Evolutionary conservation across 305 asterid genomes (phyloP), one percentile per base, ranked within the genome.

Genomic region (Fraxinus xanthoxyloides): DNA sequence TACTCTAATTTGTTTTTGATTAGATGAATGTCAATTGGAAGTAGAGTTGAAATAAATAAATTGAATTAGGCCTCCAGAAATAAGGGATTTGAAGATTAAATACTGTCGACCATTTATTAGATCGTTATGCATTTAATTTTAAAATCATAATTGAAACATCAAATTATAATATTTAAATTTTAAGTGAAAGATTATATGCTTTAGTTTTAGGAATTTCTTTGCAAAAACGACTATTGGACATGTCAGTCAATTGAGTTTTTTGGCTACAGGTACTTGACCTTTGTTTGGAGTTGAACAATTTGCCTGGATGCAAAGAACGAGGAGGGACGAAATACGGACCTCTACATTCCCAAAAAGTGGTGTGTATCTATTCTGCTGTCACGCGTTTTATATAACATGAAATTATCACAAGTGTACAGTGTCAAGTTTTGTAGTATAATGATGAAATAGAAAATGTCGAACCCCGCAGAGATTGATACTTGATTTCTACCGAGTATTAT

Each of bases 271-370:
- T 21, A 12, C 24, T 59, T 19, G 69, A 59, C 28, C 30, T 59
- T 21, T 19, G 69, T 28, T 69, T 69, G 35, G 8, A 13, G 36
- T 26, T 24, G 36, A 69, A 69, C 15, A 69, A 8, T 69, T 5
- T 40, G 56, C 46, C 81, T 78, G 78, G 82, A 85, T 85, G 85
- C 82, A 30, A 30, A 81, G 85, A 85, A 85, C 24, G 85, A 85
- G 0, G 87, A 81, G 56, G 83, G 85, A n/a, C 82, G 81, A 76
- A 81, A 78, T 76, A 82, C 79, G 24, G 87, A 85, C 79, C 85
- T 81, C 46, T 81, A 85, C 72, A 81, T 85, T 26, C 87, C 87
- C 65, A 81, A 85, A 80, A 85, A 85, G 76, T 81, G 87, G 87
- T 85, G 67, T 74, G 76, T 24, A 23, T 24, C 0, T 8, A 24